Evolutionary conservation across 805 yeast genomes (phyloP).

Genomic region (Wickerhamomyces mucosus): DNA sequence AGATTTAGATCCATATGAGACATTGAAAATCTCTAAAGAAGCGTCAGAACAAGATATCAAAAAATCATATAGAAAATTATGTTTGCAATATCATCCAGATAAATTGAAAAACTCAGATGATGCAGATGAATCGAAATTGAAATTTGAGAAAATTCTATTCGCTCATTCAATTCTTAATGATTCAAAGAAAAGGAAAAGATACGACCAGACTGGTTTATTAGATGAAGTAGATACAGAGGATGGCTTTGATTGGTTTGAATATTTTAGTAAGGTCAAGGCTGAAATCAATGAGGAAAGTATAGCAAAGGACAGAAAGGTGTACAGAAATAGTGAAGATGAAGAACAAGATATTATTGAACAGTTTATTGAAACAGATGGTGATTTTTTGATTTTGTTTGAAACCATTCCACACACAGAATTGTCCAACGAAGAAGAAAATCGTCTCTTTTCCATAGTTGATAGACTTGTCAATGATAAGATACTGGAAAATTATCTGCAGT

Average conservation of each 20-base stretch:
- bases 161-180: slow-evolving; percentile 66
- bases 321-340: slow-evolving; percentile 57
- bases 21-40: slow-evolving; percentile 30
- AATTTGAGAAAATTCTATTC: slow-evolving; percentile 64
- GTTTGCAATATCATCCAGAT: slow-evolving; percentile 66
- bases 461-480: slow-evolving; percentile 31
- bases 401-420: slow-evolving; percentile 70
- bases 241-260: slow-evolving; percentile 49
- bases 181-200: slow-evolving; percentile 40
- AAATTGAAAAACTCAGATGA: slow-evolving; percentile 32
- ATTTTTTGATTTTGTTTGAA: slow-evolving; percentile 62
- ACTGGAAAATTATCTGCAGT: slow-evolving; percentile 32
- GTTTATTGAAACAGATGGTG: slow-evolving; percentile 54
- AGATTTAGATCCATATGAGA: slow-evolving; percentile 55
- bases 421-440: slow-evolving; percentile 44
- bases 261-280: slow-evolving; percentile 35
- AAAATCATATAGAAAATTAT: slow-evolving; percentile 54
- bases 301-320: slow-evolving; percentile 54
- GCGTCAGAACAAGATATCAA: slow-evolving; percentile 49
- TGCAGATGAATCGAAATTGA: slow-evolving; percentile 24
- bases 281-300: slow-evolving; percentile 56
- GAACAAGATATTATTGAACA: slow-evolving; percentile 49
- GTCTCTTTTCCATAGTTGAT: slow-evolving; percentile 46
- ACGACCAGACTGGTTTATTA: slow-evolving; percentile 63
- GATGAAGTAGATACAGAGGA: slow-evolving; percentile 28